phyloP scores from a whole-genome alignment of 768 basidiomycete species.

The Filobasidium wieringae region DNA sequence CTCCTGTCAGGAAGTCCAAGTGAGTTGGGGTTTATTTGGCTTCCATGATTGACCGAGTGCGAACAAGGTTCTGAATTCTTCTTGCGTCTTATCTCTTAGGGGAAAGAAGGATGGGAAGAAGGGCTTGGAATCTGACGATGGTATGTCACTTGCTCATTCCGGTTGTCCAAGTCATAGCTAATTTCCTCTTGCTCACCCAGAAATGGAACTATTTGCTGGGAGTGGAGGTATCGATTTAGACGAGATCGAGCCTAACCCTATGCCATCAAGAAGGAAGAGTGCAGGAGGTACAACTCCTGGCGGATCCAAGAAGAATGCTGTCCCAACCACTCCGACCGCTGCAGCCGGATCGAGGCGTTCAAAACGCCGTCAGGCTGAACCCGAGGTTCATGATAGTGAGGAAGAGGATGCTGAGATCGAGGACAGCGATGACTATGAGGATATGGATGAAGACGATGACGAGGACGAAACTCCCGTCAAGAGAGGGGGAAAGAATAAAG shows the following conservation, averaged over 20 bases:
- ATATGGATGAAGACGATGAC: slow-evolving; percentile 24
- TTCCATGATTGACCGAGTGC: slow-evolving; percentile 9
- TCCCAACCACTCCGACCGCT: background rate
- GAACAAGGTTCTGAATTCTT: background rate
- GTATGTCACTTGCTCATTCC: slow-evolving; percentile 22
- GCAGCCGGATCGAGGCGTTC: slow-evolving; percentile 15
- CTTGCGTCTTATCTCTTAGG: background rate
- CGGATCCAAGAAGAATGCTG: background rate
- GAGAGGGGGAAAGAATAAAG: slow-evolving; percentile 27
- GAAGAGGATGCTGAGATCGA: slow-evolving; percentile 18
- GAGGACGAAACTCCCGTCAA: slow-evolving; percentile 20
- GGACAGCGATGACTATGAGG: slow-evolving; percentile 25
- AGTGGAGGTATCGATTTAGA: background rate
- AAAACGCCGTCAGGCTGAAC: slow-evolving; percentile 7
- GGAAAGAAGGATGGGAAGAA: background rate
- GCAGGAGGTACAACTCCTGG: background rate
- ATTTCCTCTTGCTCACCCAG: background rate
- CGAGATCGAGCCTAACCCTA: background rate
- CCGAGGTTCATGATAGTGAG: slow-evolving; percentile 3
- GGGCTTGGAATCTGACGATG: slow-evolving; percentile 41
- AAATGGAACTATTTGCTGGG: background rate
- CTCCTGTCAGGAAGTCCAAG: slow-evolving; percentile 9
- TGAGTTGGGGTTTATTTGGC: slow-evolving; percentile 9
- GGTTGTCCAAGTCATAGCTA: background rate
- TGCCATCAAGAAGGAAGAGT: background rate